phyloP scores from a whole-genome alignment of 148 eudicot genomes.

The Vaccinium myrtillus region DNA sequence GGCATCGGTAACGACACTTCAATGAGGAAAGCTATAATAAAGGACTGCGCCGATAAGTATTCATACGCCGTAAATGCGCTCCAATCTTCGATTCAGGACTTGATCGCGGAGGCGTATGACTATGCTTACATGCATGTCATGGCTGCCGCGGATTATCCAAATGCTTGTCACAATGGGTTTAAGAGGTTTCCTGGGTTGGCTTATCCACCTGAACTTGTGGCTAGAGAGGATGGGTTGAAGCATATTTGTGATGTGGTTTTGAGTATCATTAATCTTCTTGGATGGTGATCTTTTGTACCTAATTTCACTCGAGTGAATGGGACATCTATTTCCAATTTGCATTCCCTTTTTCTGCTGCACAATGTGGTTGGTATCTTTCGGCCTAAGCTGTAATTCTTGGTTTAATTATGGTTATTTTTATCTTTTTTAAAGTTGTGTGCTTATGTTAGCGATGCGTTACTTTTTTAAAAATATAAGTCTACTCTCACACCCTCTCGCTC shows the following conservation, averaged over 20 bases:
- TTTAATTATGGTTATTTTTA: too few relatives aligned
- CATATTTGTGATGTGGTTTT: slow-evolving; percentile 70
- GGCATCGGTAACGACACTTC: slow-evolving; percentile 18
- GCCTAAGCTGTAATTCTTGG: too few relatives aligned
- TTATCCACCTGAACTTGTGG: slow-evolving; percentile 58
- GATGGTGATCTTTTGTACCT: not conserved
- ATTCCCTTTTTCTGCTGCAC: too few relatives aligned
- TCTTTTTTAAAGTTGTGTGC: too few relatives aligned
- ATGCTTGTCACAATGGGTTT: slow-evolving; percentile 60
- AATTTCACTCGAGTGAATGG: not conserved
- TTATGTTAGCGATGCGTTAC: too few relatives aligned
- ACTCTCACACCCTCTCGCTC: too few relatives aligned
- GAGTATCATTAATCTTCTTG: slow-evolving; percentile 62
- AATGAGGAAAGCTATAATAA: slow-evolving; percentile 43
- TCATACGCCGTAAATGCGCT: slow-evolving; percentile 50
- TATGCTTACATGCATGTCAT: slow-evolving; percentile 65
- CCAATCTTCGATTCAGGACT: slow-evolving; percentile 41
- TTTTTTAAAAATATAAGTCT: too few relatives aligned
- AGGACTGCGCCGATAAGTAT: slow-evolving; percentile 62
- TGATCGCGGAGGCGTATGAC: slow-evolving; percentile 49
- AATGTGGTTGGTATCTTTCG: too few relatives aligned
- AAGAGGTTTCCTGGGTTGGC: slow-evolving; percentile 39
- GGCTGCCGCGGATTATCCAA: slow-evolving; percentile 73
- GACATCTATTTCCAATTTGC: not conserved
- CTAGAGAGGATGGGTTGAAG: slow-evolving; percentile 64